A percentile compares a stretch with the other conserved stretches of the same genome.
Conservation (phyloP, 1,139 yeast species). For the Blastobotrys apis region DNA sequence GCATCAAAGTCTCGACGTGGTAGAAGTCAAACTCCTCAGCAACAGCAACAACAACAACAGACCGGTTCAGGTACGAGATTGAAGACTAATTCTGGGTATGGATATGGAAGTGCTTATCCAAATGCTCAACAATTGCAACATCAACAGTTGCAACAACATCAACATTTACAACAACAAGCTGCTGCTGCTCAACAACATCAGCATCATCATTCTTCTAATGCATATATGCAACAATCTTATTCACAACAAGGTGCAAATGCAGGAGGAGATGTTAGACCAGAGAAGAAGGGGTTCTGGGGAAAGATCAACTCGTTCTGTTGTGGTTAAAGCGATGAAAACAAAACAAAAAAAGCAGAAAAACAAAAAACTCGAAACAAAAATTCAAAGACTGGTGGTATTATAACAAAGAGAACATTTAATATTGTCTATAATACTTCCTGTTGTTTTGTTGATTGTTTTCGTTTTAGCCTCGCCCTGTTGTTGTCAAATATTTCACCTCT, state of each 20-base stretch:
- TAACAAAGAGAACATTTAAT: no score
- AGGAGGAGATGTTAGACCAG: slow-evolving; percentile 17
- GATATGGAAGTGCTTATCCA: slow-evolving; percentile 22
- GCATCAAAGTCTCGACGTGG: slow-evolving; percentile 33
- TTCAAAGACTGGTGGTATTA: no score
- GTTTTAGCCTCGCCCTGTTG: no score
- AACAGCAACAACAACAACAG: slow-evolving; percentile 5
- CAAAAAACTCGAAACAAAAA: no score
- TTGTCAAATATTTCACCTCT: no score
- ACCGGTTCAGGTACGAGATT: slow-evolving; percentile 5
- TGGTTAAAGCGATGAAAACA: no score
- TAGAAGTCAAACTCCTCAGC: slow-evolving; percentile 11
- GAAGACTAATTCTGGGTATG: slow-evolving; percentile 11
- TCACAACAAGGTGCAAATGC: slow-evolving; percentile 17
- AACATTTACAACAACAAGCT: slow-evolving; percentile 18
- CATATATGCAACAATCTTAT: slow-evolving; percentile 18
- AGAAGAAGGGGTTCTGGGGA: slow-evolving; percentile 32
- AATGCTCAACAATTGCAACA: slow-evolving; percentile 21
- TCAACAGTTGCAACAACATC: slow-evolving; percentile 19
- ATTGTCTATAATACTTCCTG: no score
- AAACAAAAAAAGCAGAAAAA: no score
- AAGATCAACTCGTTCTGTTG: slow-evolving; percentile 34
- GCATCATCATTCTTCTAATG: slow-evolving; percentile 5
- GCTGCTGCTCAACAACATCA: slow-evolving; percentile 5
- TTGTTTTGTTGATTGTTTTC: no score